Percentiles rank a stretch among this genome's conserved stretches.
phyloP scores from a whole-genome alignment of 176 grass and related monocot genomes.

The Triticum timopheevii region DNA sequence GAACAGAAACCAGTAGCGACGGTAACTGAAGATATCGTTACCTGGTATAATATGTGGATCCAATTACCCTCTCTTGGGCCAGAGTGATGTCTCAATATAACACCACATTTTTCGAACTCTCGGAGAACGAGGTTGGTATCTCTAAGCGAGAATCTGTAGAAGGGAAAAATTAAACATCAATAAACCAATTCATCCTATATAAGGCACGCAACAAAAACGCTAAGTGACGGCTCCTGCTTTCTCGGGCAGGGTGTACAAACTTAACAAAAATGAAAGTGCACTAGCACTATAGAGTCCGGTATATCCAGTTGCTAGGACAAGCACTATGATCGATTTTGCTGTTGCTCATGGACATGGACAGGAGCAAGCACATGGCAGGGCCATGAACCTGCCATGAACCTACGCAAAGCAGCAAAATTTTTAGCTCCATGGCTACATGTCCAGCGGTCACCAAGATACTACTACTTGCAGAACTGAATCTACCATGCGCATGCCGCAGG shows the following conservation, averaged over 20 bases:
- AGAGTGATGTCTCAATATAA: constrained; percentile 74
- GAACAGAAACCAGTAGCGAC: background rate
- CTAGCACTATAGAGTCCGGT: background rate
- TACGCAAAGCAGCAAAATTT: background rate
- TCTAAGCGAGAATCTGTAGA: constrained; percentile 57
- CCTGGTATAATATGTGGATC: constrained; percentile 95
- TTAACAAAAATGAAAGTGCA: background rate
- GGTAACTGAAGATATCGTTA: constrained; percentile 33
- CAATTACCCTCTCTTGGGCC: constrained; percentile 86
- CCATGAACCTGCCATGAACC: background rate
- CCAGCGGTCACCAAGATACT: background rate
- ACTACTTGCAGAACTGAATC: constrained; percentile 9
- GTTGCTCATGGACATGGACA: background rate
- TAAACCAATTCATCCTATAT: constrained; percentile 15
- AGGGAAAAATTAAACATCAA: background rate
- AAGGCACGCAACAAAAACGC: background rate
- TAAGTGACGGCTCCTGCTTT: background rate
- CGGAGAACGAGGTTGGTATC: constrained; percentile 77
- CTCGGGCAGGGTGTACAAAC: background rate
- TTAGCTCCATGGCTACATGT: background rate
- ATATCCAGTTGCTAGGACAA: background rate
- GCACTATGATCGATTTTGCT: background rate
- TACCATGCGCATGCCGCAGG: background rate
- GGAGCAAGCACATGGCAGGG: background rate
- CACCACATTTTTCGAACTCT: constrained; percentile 91